These are phyloP conservation scores for Discostella stelligera DNA, from an alignment of 352 stramenopile species.

Conservation along the genomic window DNA sequence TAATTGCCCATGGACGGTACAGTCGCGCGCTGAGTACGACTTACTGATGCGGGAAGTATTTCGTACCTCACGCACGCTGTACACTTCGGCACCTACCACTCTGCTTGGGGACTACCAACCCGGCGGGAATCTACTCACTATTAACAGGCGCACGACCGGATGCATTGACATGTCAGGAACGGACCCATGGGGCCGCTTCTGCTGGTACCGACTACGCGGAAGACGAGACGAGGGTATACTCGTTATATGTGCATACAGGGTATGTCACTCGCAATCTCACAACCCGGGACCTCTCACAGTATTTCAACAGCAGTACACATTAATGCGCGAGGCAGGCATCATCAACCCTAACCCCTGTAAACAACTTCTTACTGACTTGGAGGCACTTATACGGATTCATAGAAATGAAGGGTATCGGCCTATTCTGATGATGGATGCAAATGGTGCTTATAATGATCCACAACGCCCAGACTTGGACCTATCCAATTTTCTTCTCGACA, in stretches of 20 bases:
- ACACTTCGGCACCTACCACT: background rate
- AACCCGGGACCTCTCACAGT: constrained; percentile 10
- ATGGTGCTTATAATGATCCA: too few species aligned
- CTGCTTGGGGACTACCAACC: too few species aligned
- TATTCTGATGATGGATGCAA: constrained; percentile 36
- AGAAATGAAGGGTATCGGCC: background rate
- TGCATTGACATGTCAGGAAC: background rate
- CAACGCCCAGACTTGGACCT: constrained; percentile 26
- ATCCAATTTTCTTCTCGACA: background rate
- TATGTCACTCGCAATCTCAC: constrained; percentile 6
- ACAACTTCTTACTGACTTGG: background rate
- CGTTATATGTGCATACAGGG: constrained; percentile 18
- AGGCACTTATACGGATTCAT: background rate
- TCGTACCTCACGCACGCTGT: background rate
- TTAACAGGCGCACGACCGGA: background rate
- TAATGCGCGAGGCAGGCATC: too few species aligned
- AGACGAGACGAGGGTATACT: constrained; percentile 7
- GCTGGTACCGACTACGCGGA: constrained; percentile 5
- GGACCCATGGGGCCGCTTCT: constrained; percentile 11
- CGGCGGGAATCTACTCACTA: constrained; percentile 2
- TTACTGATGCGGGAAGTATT: background rate
- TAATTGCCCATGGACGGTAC: too few species aligned
- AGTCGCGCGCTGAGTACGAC: too few species aligned
- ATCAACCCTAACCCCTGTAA: too few species aligned
- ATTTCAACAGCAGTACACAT: too few species aligned